Conservation (phyloP, 495 filamentous ascomycete genomes). For the Penicillium taxi region DNA sequence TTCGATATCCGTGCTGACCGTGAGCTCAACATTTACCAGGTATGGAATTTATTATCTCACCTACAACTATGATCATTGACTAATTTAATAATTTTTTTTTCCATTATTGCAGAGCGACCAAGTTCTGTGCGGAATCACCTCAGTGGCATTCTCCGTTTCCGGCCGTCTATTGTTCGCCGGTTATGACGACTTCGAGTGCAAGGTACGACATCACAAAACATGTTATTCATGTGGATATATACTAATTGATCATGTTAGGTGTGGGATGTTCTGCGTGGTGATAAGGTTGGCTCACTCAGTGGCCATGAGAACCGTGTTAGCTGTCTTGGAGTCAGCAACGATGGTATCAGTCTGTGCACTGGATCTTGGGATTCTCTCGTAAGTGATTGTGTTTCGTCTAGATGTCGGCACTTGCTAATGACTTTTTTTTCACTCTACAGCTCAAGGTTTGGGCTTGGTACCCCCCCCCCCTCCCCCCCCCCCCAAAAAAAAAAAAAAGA, state of each 20-base stretch:
- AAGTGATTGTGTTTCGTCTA: slow-evolving; percentile 32
- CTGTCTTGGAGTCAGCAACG: slow-evolving; percentile 96
- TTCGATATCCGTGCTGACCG: slow-evolving; percentile 97
- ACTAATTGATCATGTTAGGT: slow-evolving; percentile 51
- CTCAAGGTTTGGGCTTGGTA: slow-evolving; percentile 85
- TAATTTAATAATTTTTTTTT: slow-evolving; percentile 9
- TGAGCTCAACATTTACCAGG: slow-evolving; percentile 93
- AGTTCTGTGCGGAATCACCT: slow-evolving; percentile 95
- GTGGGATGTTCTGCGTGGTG: slow-evolving; percentile 93
- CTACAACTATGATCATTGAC: slow-evolving; percentile 1
- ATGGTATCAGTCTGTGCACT: slow-evolving; percentile 97
- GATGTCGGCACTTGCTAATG: neutral
- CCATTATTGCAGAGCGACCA: slow-evolving; percentile 86
- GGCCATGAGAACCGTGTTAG: slow-evolving; percentile 98
- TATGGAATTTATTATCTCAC: slow-evolving; percentile 27
- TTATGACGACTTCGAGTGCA: slow-evolving; percentile 99
- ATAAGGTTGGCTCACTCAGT: slow-evolving; percentile 91
- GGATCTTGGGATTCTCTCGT: slow-evolving; percentile 99
- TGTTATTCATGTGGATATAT: neutral
- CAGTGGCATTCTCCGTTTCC: slow-evolving; percentile 95
- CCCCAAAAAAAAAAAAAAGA: slow-evolving; percentile 22
- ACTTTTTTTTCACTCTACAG: slow-evolving; percentile 31
- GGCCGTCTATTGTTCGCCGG: slow-evolving; percentile 92
- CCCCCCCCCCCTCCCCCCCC: no score
- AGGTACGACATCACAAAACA: slow-evolving; percentile 50